phyloP scores from a whole-genome alignment of 2,329 filamentous ascomycete genomes.

The Cladophialophora bantiana region DNA sequence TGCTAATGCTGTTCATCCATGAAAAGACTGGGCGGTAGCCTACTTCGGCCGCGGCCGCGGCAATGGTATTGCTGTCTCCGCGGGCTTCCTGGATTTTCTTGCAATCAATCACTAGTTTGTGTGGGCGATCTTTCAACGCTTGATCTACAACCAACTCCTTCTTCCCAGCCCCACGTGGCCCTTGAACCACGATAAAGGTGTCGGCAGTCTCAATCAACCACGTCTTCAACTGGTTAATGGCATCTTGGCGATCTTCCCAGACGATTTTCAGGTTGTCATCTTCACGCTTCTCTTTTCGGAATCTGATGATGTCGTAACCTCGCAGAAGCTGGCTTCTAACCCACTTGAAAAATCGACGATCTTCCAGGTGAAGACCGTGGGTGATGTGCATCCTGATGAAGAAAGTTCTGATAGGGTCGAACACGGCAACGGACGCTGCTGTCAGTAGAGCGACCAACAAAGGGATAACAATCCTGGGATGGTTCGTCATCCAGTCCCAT shows the following conservation, averaged over 20 bases:
- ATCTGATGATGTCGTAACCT: conserved; percentile 54
- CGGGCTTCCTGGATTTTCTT: conserved; percentile 90
- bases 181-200: conserved; percentile 93
- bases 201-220: conserved; percentile 89
- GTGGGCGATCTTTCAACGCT: conserved; percentile 72
- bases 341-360: conserved; percentile 71
- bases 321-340: conserved; percentile 69
- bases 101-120: conserved; percentile 88
- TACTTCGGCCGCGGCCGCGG: conserved; percentile 78
- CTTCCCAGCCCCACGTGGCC: conserved; percentile 89
- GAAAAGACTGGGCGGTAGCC: conserved; percentile 94
- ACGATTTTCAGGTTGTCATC: conserved; percentile 77
- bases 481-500: conserved; percentile 84
- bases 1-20: conserved; percentile 94
- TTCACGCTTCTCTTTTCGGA: conserved; percentile 59
- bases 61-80: conserved; percentile 85
- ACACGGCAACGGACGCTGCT: conserved; percentile 82
- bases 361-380: conserved; percentile 70
- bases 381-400: conserved; percentile 91
- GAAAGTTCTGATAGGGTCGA: conserved; percentile 92
- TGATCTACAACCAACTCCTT: conserved; percentile 86
- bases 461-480: conserved; percentile 88
- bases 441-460: conserved; percentile 80
- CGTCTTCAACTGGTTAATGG: conserved; percentile 80
- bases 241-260: conserved; percentile 83